Evolutionary conservation across 2,329 filamentous ascomycete species (phyloP).

Genomic region (Aspergillus puulaauensis): DNA sequence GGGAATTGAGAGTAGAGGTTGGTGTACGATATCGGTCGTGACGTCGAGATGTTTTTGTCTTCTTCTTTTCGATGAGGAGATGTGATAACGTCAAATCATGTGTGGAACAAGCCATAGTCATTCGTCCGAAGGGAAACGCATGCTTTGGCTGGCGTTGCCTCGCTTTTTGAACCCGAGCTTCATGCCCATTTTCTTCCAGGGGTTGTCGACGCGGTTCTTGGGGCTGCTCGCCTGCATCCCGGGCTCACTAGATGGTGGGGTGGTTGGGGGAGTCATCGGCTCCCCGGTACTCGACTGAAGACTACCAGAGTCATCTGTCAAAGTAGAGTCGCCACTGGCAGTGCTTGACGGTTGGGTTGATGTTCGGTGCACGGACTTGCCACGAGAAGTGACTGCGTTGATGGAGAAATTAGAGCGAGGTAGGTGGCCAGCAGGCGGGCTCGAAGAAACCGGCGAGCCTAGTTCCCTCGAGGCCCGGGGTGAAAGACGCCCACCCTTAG

Average conservation of each 20-base stretch:
- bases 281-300: constrained; percentile 42
- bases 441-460: constrained; percentile 23
- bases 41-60: neutral
- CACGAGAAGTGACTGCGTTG: constrained; percentile 30
- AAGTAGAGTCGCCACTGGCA: constrained; percentile 36
- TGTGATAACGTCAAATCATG: neutral
- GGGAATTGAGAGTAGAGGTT: constrained; percentile 14
- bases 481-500: constrained; percentile 30
- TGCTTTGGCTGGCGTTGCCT: constrained; percentile 24
- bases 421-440: constrained; percentile 24
- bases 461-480: constrained; percentile 35
- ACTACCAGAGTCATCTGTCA: constrained; percentile 49
- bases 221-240: constrained; percentile 33
- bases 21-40: constrained; percentile 18
- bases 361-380: constrained; percentile 35
- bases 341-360: constrained; percentile 37
- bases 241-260: constrained; percentile 48
- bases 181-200: constrained; percentile 55
- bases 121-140: constrained; percentile 26
- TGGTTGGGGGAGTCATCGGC: constrained; percentile 53
- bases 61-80: neutral
- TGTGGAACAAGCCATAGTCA: constrained; percentile 10
- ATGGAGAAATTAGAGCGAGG: constrained; percentile 33
- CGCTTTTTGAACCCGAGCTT: constrained; percentile 48
- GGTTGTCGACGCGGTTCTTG: constrained; percentile 46